Conservation (phyloP, 129 eudicot genomes). For the Tagetes patula region DNA sequence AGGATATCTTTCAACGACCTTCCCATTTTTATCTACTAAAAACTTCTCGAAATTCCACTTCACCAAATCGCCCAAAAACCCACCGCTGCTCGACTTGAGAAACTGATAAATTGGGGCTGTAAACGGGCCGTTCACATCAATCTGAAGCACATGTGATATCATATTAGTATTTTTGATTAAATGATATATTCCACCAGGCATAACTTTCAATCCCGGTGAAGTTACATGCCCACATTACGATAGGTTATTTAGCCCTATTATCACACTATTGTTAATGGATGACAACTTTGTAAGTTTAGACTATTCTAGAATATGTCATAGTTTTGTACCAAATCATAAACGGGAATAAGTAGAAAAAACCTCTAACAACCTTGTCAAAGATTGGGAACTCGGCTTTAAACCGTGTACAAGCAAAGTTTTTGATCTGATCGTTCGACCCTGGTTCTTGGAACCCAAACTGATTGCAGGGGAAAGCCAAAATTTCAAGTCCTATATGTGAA, state of each 20-base stretch:
- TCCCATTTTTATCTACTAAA: conserved; percentile 80
- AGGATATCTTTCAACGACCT: conserved; percentile 77
- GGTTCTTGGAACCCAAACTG: conserved; percentile 97
- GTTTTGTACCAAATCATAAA: conserved; percentile 16
- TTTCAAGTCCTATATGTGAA: conserved; percentile 68
- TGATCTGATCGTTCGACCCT: conserved; percentile 78
- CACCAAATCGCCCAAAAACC: conserved; percentile 77
- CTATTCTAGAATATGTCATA: neutral
- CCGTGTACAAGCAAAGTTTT: conserved; percentile 79
- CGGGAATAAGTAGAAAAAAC: neutral
- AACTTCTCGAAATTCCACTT: conserved; percentile 98
- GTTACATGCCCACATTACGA: neutral
- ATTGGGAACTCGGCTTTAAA: conserved; percentile 94
- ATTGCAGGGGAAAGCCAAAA: conserved; percentile 90
- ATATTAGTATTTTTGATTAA: conserved; percentile 20
- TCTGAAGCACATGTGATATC: conserved; percentile 40
- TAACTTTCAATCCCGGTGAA: neutral
- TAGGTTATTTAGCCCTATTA: neutral
- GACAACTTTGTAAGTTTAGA: neutral
- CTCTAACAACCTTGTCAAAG: conserved; percentile 72
- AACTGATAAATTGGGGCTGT: conserved; percentile 82
- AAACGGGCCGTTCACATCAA: conserved; percentile 86
- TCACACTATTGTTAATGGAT: neutral
- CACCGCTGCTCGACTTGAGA: conserved; percentile 76
- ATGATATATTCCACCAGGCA: neutral